A percentile compares a stretch with the other conserved stretches of the same genome.
Evolutionary conservation across 2,329 filamentous ascomycete species (phyloP).

Genomic region (Xylariomycetidae sp.): DNA sequence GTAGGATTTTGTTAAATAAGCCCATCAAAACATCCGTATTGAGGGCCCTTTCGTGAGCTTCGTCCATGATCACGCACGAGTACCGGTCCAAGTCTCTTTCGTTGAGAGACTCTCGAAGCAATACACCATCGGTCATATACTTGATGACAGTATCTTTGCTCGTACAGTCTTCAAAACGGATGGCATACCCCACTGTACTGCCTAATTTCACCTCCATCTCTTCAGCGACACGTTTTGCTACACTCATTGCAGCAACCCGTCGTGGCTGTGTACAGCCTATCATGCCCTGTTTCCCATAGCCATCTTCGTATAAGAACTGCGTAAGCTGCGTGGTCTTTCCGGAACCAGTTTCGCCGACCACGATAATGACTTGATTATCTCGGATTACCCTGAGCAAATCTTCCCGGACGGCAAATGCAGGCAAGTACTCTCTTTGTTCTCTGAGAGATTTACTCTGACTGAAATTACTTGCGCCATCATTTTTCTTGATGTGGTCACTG

Average conservation of each 20-base stretch:
- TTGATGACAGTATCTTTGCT: slow-evolving; percentile 95
- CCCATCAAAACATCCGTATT: slow-evolving; percentile 98
- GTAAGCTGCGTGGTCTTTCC: slow-evolving; percentile 97
- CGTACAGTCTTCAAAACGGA: slow-evolving; percentile 97
- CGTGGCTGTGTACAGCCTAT: slow-evolving; percentile 96
- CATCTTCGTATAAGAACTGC: slow-evolving; percentile 93
- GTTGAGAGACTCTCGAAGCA: slow-evolving; percentile 87
- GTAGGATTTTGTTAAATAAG: slow-evolving; percentile 92
- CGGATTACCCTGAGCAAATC: slow-evolving; percentile 87
- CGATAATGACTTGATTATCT: slow-evolving; percentile 95
- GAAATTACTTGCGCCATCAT: slow-evolving; percentile 81
- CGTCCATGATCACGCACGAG: slow-evolving; percentile 99
- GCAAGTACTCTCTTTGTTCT: slow-evolving; percentile 89
- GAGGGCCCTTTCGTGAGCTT: slow-evolving; percentile 92
- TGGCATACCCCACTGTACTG: slow-evolving; percentile 87
- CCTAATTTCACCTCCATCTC: slow-evolving; percentile 96
- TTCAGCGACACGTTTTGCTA: slow-evolving; percentile 95
- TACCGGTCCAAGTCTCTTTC: slow-evolving; percentile 93
- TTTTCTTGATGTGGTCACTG: slow-evolving; percentile 83
- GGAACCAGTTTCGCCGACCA: slow-evolving; percentile 94
- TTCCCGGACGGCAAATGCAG: slow-evolving; percentile 93
- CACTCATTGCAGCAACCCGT: slow-evolving; percentile 97
- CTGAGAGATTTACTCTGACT: slow-evolving; percentile 85
- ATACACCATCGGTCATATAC: slow-evolving; percentile 97
- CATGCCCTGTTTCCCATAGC: slow-evolving; percentile 80